Evolutionary conservation across 169 alveolate species (phyloP).

Genomic region (Miamiensis avidus): DNA sequence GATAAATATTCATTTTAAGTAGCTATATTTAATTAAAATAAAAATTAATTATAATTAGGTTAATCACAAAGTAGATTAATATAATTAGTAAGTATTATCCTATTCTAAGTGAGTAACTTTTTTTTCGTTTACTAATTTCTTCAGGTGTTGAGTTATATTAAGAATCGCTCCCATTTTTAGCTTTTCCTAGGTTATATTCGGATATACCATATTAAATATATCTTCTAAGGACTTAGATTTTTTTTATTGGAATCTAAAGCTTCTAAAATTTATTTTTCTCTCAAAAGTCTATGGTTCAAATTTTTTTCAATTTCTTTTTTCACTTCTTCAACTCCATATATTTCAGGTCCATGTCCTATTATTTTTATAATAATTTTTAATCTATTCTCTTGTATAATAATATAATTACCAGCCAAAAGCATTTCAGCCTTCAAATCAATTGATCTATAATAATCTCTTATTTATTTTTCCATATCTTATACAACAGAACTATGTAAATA

Average conservation of each 20-base stretch:
- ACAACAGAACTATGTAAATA: too few species aligned
- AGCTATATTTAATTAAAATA: too few species aligned
- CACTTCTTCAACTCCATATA: background rate
- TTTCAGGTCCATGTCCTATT: slow-evolving; percentile 16
- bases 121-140: slow-evolving; percentile 11
- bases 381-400: too few species aligned
- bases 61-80: slow-evolving; percentile 1
- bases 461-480: slow-evolving; percentile 5
- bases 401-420: slow-evolving; percentile 8
- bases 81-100: background rate
- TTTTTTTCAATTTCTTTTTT: background rate
- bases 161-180: slow-evolving; percentile 15
- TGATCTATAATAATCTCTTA: slow-evolving; percentile 1
- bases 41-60: background rate
- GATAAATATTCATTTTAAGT: too few species aligned
- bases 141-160: background rate
- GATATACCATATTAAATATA: slow-evolving; percentile 1
- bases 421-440: slow-evolving; percentile 11
- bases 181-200: slow-evolving; percentile 8
- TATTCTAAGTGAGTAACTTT: background rate
- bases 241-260: background rate
- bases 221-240: background rate
- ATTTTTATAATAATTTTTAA: too few species aligned
- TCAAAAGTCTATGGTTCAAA: background rate
- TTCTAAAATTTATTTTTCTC: slow-evolving; percentile 14